Evolutionary conservation across 371 early-diverging fungal genomes (phyloP).

Genomic region (Actinomortierella wolfii): DNA sequence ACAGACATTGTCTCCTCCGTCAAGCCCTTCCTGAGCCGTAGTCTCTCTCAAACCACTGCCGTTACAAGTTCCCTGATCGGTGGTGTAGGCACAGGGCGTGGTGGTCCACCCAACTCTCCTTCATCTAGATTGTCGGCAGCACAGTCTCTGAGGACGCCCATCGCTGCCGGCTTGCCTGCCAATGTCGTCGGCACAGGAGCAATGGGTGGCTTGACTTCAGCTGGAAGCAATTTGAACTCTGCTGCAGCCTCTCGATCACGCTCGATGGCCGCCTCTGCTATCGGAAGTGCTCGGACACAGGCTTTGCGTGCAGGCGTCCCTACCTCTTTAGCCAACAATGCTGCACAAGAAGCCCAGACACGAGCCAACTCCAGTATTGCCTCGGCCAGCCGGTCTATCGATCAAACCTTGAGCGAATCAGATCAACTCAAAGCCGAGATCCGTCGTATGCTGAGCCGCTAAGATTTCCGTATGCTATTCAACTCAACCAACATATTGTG

Average conservation of each 20-base stretch:
- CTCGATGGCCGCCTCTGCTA: conserved; percentile 33
- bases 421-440: conserved; percentile 38
- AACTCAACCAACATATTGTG: no score
- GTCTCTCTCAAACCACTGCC: conserved; percentile 13
- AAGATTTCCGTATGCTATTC: background rate
- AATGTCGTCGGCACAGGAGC: conserved; percentile 22
- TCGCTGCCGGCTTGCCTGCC: conserved; percentile 37
- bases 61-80: conserved; percentile 7
- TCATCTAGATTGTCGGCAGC: conserved; percentile 29
- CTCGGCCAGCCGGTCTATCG: conserved; percentile 17
- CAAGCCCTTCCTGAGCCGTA: conserved; percentile 36
- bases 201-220: conserved; percentile 30
- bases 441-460: conserved; percentile 36
- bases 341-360: conserved; percentile 27
- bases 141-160: conserved; percentile 25
- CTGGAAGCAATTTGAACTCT: background rate
- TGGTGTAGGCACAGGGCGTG: conserved; percentile 29
- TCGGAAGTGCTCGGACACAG: conserved; percentile 29
- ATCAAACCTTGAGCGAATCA: conserved; percentile 37
- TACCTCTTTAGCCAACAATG: conserved; percentile 12
- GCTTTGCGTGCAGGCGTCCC: conserved; percentile 16
- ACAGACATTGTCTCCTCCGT: conserved; percentile 35
- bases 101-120: conserved; percentile 14
- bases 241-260: conserved; percentile 10
- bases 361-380: conserved; percentile 38